Evolutionary conservation across 202 grass and related monocot genomes (phyloP).

Genomic region (Musa balbisiana): DNA sequence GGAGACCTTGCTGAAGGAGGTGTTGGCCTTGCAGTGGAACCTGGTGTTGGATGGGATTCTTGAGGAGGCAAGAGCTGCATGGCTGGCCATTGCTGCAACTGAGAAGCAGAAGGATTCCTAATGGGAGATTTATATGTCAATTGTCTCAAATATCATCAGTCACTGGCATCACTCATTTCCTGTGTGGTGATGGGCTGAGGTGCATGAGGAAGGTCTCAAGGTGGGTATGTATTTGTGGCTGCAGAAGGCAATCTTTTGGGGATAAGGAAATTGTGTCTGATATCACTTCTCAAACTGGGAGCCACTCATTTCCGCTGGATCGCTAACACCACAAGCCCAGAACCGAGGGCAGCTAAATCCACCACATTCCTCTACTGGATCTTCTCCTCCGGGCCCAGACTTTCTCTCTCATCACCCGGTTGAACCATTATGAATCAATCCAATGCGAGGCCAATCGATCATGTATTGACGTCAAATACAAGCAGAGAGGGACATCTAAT

Average conservation of each 20-base stretch:
- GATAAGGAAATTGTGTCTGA: constrained; percentile 31
- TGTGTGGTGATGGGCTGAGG: constrained; percentile 18
- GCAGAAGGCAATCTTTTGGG: constrained; percentile 1
- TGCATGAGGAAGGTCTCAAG: constrained; percentile 18
- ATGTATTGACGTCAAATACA: too few species aligned
- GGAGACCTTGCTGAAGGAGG: constrained; percentile 14
- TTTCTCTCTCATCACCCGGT: too few species aligned
- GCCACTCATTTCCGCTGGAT: constrained; percentile 22
- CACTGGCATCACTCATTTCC: constrained; percentile 28
- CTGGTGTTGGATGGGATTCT: constrained; percentile 27
- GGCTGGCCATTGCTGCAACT: constrained; percentile 27
- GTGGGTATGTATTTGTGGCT: constrained; percentile 19
- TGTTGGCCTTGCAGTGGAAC: constrained; percentile 22
- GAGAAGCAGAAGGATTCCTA: neutral
- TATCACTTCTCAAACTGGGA: neutral
- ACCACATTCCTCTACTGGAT: too few species aligned
- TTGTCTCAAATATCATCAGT: constrained; percentile 12
- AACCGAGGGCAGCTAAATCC: too few species aligned
- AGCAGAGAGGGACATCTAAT: too few species aligned
- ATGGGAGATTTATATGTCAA: constrained; percentile 13
- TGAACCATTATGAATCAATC: too few species aligned
- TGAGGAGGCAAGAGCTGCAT: constrained; percentile 32
- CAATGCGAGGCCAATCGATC: too few species aligned
- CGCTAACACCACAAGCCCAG: neutral
- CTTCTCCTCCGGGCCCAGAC: too few species aligned